Percentiles rank a stretch among this genome's conserved stretches.
These are phyloP conservation scores for Candida caryicola DNA, from an alignment of 805 yeast species.

Conservation along the genomic window DNA sequence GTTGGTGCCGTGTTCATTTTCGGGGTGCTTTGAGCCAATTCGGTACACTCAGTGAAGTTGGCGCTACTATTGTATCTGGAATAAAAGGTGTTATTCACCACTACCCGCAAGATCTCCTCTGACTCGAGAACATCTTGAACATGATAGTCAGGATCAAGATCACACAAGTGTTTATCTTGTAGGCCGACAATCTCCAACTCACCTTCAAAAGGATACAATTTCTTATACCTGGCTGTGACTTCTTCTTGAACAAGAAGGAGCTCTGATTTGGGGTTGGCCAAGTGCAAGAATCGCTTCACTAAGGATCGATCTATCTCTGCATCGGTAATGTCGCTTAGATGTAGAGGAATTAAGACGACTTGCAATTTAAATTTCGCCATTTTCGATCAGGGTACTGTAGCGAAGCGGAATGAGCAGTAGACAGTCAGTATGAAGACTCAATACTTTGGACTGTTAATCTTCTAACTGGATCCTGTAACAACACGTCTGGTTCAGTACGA, in stretches of 20 bases:
- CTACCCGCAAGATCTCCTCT: slow-evolving; percentile 34
- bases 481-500: too few relatives aligned
- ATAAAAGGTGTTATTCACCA: slow-evolving; percentile 27
- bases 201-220: slow-evolving; percentile 63
- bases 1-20: slow-evolving; percentile 23
- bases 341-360: slow-evolving; percentile 33
- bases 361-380: slow-evolving; percentile 23
- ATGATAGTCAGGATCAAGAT: slow-evolving; percentile 72
- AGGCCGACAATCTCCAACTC: slow-evolving; percentile 54
- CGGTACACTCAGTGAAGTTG: slow-evolving; percentile 2
- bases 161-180: slow-evolving; percentile 68
- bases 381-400: not conserved
- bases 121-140: slow-evolving; percentile 60
- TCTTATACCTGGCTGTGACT: slow-evolving; percentile 52
- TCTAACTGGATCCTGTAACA: too few relatives aligned
- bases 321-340: slow-evolving; percentile 18
- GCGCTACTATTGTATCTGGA: slow-evolving; percentile 1
- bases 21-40: slow-evolving; percentile 9
- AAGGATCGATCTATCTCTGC: slow-evolving; percentile 21
- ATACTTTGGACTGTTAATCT: too few relatives aligned
- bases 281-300: slow-evolving; percentile 55
- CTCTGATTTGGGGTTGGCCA: slow-evolving; percentile 49
- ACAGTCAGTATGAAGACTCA: too few relatives aligned
- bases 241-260: slow-evolving; percentile 52
- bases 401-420: not conserved